Evolutionary conservation across 2,329 filamentous ascomycete species (phyloP), one percentile per base, ranked within the genome.

Genomic region (Hypoxylon sp.): DNA sequence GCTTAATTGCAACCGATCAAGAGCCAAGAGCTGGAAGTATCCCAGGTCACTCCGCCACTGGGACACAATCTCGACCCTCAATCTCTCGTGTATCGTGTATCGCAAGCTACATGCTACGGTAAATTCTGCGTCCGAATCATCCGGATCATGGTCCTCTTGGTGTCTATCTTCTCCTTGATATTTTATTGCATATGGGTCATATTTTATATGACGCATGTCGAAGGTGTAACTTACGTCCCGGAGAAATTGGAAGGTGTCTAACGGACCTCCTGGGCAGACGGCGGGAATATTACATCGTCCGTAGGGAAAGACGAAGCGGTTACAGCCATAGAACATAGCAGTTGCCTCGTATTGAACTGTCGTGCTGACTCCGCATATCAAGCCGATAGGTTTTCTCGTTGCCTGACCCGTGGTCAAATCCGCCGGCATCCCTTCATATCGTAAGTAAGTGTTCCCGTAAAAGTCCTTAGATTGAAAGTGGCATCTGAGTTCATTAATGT

Each of bases 301-400:
- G 29, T 29, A 52, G 1, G 59, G 54, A 22, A 55, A 50, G 13
- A 67, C 64, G 48, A 67, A 67, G 3, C 48, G 59, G 26, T 67
- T 67, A 11, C 22, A 6, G 5, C 53, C 14, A 19, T 17, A 63
- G 53, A 24, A 67, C 1, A 63, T 37, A n/a, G 14, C 1, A 1
- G 11, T 5, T 2, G 54, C 59, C 19, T 67, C 64, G 0, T 14
- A 10, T 2, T 67, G 64, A 13, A 63, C 11, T 2, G 1, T 6
- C 2, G 6, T 31, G n/a, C 47, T 63, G 1, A 67, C 64, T 31
- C 59, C 64, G 2, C 39, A 39, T 31, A 67, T 31, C n/a, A 67
- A 17, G 10, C 42, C 54, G 24, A 63, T 63, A 13, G 46, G 31
- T 10, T 31, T 14, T 14, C 26, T 26, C 26, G 26, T 26, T 26